Conservation (phyloP, 2,329 filamentous ascomycete species). For the Coniella vitis region DNA sequence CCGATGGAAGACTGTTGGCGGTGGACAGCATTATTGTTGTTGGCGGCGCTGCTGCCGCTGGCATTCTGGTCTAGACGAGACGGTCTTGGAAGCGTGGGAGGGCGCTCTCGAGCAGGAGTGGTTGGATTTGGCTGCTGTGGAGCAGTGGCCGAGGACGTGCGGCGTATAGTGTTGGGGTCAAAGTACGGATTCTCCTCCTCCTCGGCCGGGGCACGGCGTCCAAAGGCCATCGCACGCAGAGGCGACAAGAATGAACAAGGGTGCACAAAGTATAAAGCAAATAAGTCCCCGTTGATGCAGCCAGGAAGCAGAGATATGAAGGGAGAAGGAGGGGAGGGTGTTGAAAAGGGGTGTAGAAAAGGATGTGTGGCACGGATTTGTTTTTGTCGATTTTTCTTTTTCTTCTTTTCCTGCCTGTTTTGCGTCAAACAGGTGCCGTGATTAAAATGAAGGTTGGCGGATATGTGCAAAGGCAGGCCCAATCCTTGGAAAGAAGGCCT, state of each 20-base stretch:
- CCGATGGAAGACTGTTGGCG: constrained; percentile 16
- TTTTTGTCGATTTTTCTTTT: not conserved
- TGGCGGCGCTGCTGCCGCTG: not conserved
- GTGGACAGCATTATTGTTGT: not conserved
- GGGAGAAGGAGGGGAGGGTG: not conserved
- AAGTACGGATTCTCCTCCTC: constrained; percentile 12
- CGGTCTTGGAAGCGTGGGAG: constrained; percentile 1
- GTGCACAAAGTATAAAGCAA: no score
- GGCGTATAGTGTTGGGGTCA: constrained; percentile 1
- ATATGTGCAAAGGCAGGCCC: no score
- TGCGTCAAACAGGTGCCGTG: no score
- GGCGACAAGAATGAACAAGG: not conserved
- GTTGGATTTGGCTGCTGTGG: not conserved
- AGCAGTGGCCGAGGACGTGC: constrained; percentile 1
- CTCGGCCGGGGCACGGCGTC: not conserved
- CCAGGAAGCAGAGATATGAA: no score
- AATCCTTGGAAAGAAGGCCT: no score
- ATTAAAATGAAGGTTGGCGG: no score
- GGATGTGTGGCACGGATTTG: not conserved
- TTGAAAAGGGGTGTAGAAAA: not conserved
- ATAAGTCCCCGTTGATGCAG: no score
- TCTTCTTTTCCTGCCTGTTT: not conserved
- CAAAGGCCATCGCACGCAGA: not conserved
- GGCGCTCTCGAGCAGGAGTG: constrained; percentile 8
- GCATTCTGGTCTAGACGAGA: not conserved